These are phyloP conservation scores for Cordia subcordata DNA, from an alignment of 257 asterid species.

Conservation along the genomic window DNA sequence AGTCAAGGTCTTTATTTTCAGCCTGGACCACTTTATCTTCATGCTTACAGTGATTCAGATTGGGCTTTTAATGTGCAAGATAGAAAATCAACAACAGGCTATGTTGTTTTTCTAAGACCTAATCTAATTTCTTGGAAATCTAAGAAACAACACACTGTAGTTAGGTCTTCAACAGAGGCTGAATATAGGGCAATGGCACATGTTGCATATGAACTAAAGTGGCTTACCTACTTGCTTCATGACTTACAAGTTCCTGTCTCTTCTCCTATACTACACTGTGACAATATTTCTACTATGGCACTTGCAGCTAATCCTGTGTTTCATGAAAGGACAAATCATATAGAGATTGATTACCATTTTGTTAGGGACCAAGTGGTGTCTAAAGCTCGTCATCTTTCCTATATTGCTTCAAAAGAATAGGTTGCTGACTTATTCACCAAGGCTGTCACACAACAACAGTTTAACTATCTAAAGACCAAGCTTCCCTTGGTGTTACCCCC, in stretches of 20 bases:
- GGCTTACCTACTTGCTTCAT: background rate
- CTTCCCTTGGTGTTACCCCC: too few species aligned
- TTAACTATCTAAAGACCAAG: too few species aligned
- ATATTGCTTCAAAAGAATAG: too few species aligned
- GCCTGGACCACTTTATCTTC: background rate
- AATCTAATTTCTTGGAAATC: background rate
- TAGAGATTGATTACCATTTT: background rate
- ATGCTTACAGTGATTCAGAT: background rate
- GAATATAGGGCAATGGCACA: background rate
- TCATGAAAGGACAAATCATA: background rate
- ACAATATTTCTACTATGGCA: too few species aligned
- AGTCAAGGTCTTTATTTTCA: background rate
- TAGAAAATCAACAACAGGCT: background rate
- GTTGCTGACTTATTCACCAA: too few species aligned
- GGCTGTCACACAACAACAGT: too few species aligned
- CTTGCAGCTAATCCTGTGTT: too few species aligned
- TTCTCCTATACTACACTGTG: background rate
- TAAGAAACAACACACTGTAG: background rate
- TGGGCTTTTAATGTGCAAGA: background rate
- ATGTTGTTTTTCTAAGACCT: background rate
- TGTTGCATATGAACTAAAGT: background rate
- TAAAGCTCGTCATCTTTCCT: background rate
- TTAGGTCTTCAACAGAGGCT: background rate
- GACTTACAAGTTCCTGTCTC: background rate
- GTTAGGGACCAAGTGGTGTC: background rate